A percentile compares a stretch with the other conserved stretches of the same genome.
phyloP scores from a whole-genome alignment of 2,329 filamentous ascomycete genomes.

The Curvularia eragrostidis region DNA sequence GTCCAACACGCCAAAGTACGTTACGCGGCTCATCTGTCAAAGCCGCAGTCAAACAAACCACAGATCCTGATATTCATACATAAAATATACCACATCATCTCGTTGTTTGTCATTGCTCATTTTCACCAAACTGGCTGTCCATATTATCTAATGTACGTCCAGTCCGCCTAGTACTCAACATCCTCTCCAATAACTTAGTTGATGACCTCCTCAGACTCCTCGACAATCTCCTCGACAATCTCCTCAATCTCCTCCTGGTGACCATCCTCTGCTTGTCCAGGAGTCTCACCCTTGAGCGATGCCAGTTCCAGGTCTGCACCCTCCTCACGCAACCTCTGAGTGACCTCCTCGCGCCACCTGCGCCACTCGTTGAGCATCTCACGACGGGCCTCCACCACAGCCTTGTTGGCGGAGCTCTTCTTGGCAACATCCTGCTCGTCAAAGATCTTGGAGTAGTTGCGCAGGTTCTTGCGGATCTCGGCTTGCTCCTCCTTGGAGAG shows the following conservation, averaged over 20 bases:
- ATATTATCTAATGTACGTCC: not conserved
- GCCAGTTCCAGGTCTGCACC: conserved; percentile 64
- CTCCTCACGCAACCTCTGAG: conserved; percentile 67
- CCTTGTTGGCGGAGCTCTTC: conserved; percentile 90
- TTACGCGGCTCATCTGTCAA: not conserved
- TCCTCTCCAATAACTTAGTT: conserved; percentile 20
- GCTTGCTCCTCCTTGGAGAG: conserved; percentile 97
- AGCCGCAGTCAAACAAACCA: not conserved
- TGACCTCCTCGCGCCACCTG: conserved; percentile 77
- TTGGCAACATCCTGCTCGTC: conserved; percentile 95
- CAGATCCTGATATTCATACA: not conserved
- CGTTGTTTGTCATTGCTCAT: not conserved
- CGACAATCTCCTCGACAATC: conserved; percentile 87
- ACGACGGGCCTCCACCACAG: conserved; percentile 87
- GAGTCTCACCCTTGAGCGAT: conserved; percentile 56
- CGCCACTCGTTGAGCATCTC: conserved; percentile 86
- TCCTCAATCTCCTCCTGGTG: conserved; percentile 67
- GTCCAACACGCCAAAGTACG: not conserved
- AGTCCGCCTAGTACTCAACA: not conserved
- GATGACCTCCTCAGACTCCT: conserved; percentile 84
- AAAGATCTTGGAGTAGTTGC: conserved; percentile 93
- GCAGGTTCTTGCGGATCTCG: conserved; percentile 95
- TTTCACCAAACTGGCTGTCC: not conserved
- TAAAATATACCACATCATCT: not conserved
- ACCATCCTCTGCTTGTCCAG: conserved; percentile 55